These are phyloP conservation scores for Zygnema circumcarinatum DNA, from an alignment of 139 green algal genomes.

Conservation along the genomic window DNA sequence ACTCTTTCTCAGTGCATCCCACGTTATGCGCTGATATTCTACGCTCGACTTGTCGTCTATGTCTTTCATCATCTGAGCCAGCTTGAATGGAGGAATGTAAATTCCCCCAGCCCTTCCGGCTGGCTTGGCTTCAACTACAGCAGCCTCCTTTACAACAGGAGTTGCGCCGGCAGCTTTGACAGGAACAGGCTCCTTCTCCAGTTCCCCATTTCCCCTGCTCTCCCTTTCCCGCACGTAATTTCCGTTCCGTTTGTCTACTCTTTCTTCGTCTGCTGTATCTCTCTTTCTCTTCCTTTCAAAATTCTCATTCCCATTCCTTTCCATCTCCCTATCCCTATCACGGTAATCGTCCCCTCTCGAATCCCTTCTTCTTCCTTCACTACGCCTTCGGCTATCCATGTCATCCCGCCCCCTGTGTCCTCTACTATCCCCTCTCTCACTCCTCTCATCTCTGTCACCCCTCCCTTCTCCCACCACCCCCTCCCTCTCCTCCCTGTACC, in stretches of 20 bases:
- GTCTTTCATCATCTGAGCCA: constrained; percentile 91
- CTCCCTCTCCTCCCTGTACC: not conserved
- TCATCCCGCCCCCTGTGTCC: not conserved
- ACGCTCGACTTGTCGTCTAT: constrained; percentile 68
- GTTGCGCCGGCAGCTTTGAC: not conserved
- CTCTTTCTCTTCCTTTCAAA: constrained; percentile 9
- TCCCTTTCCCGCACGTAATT: constrained; percentile 1
- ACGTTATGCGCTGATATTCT: constrained; percentile 87
- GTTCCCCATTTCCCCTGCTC: constrained; percentile 18
- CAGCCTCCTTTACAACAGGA: not conserved
- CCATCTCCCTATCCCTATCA: constrained; percentile 18
- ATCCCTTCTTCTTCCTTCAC: not conserved
- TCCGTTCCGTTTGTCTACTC: not conserved
- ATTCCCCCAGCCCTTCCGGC: constrained; percentile 80
- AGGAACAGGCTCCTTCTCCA: not conserved
- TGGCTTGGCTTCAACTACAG: not conserved
- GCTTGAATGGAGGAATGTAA: constrained; percentile 97
- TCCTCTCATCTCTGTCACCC: not conserved
- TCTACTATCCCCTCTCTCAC: not conserved
- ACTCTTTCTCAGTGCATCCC: constrained; percentile 87
- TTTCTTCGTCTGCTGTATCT: not conserved
- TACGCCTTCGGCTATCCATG: not conserved
- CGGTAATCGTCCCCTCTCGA: not conserved
- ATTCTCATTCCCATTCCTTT: not conserved
- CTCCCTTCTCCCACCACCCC: not conserved